A percentile compares a stretch with the other conserved stretches of the same genome.
These are phyloP conservation scores for Cynara cardunculus DNA, from an alignment of 129 eudicot species.

Conservation along the genomic window DNA sequence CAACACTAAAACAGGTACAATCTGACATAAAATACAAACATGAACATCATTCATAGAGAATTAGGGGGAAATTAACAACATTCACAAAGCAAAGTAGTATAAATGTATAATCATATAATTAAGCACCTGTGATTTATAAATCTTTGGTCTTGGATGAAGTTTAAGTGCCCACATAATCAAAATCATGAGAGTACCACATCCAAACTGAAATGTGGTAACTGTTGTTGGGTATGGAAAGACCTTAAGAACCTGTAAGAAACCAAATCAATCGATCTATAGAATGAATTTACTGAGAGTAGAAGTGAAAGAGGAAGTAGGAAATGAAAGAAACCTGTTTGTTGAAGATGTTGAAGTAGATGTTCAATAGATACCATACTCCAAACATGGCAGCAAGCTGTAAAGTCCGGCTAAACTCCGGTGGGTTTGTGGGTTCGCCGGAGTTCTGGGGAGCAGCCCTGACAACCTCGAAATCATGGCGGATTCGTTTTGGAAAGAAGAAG, in stretches of 20 bases:
- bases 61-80: neutral
- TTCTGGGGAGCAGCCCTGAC: constrained; percentile 32
- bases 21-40: constrained; percentile 34
- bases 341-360: constrained; percentile 88
- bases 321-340: constrained; percentile 72
- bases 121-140: constrained; percentile 69
- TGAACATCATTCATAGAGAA: neutral
- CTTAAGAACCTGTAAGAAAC: constrained; percentile 59
- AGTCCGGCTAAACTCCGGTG: constrained; percentile 24
- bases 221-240: constrained; percentile 80
- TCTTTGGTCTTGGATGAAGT: constrained; percentile 72
- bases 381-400: constrained; percentile 79
- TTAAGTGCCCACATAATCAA: constrained; percentile 72
- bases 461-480: constrained; percentile 25
- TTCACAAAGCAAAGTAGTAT: neutral
- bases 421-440: constrained; percentile 22
- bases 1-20: constrained; percentile 52
- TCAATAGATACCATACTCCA: constrained; percentile 71
- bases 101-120: neutral
- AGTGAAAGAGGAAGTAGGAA: neutral
- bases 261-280: neutral
- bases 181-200: constrained; percentile 69
- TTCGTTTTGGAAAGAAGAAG: neutral
- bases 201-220: constrained; percentile 79
- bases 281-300: neutral